These are phyloP conservation scores for Plasmodiophora brassicae DNA, from an alignment of 208 protist genomes.

Conservation along the genomic window DNA sequence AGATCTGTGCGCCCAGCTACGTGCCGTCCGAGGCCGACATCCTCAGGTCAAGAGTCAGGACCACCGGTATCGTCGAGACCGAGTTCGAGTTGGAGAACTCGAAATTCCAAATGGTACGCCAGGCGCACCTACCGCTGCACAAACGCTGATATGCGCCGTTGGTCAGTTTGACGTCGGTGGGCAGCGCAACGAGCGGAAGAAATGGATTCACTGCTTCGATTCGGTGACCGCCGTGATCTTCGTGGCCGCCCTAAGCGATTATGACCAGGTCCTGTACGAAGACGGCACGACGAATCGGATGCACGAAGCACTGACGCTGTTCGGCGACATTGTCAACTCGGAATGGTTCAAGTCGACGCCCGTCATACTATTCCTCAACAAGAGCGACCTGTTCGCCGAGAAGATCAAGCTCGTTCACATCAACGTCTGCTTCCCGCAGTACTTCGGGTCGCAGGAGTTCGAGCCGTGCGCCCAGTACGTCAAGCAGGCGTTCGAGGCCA, in stretches of 20 bases:
- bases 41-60: constrained; percentile 62
- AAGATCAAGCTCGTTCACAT: constrained; percentile 62
- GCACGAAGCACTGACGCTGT: constrained; percentile 64
- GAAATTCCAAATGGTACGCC: constrained; percentile 72
- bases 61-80: constrained; percentile 73
- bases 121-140: too few relatives aligned
- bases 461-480: not conserved
- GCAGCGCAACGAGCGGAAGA: constrained; percentile 46
- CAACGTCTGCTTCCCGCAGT: constrained; percentile 30
- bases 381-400: constrained; percentile 67
- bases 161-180: constrained; percentile 49
- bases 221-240: constrained; percentile 70
- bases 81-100: constrained; percentile 70
- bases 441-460: constrained; percentile 25
- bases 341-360: constrained; percentile 65
- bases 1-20: constrained; percentile 55
- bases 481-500: constrained; percentile 15
- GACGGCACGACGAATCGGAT: constrained; percentile 67
- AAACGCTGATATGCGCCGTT: too few relatives aligned
- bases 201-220: constrained; percentile 75
- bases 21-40: constrained; percentile 69
- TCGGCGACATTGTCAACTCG: constrained; percentile 61
- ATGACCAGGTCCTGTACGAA: constrained; percentile 71
- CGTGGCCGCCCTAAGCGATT: constrained; percentile 59
- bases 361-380: constrained; percentile 75